Percentiles rank a stretch among this genome's conserved stretches.
Evolutionary conservation across 495 filamentous ascomycete genomes (phyloP).

Genomic region (Penicillium goetzii): DNA sequence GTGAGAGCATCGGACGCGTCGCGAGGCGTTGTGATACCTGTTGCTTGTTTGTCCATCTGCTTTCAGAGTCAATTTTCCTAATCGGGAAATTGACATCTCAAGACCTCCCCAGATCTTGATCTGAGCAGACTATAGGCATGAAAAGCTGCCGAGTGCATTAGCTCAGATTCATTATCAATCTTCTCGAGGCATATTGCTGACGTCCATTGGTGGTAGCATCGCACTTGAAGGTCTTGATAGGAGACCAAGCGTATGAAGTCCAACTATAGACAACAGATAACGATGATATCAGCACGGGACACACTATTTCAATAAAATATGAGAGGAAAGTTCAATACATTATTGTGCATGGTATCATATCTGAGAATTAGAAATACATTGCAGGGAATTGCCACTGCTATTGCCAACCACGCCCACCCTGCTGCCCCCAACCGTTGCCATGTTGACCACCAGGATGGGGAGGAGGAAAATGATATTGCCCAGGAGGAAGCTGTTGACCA

Average conservation of each 20-base stretch:
- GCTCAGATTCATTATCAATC: background rate
- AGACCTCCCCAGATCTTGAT: background rate
- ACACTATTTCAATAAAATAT: background rate
- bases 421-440: conserved; percentile 28
- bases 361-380: conserved; percentile 11
- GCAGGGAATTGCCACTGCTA: conserved; percentile 6
- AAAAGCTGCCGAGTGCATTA: no score
- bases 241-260: background rate
- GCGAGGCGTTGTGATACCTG: background rate
- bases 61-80: background rate
- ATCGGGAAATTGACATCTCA: background rate
- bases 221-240: background rate
- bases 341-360: background rate
- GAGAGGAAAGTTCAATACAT: background rate
- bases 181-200: background rate
- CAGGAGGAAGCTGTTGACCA: conserved; percentile 41
- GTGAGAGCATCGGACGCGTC: background rate
- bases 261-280: background rate
- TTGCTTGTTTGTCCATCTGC: background rate
- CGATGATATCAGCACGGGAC: background rate
- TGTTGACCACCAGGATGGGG: conserved; percentile 36
- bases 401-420: conserved; percentile 33
- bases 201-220: background rate
- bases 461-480: conserved; percentile 45
- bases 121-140: background rate